phyloP scores from a whole-genome alignment of 1,139 yeast species.

The Arxiozyma telluris region DNA sequence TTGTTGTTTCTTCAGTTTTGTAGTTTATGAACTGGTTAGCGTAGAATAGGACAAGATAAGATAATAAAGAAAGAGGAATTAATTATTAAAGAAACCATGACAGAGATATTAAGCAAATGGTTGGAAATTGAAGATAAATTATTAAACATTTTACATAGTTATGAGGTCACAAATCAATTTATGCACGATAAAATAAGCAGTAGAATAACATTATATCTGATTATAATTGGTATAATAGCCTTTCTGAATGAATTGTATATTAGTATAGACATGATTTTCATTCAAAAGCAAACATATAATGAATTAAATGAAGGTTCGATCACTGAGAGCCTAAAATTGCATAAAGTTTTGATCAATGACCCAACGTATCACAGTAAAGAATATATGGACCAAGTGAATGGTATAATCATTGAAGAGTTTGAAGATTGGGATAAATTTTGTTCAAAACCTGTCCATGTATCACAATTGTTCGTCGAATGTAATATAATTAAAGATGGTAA shows the following conservation, averaged over 20 bases:
- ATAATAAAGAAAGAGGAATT: too few species aligned
- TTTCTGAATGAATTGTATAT: constrained; percentile 29
- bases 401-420: constrained; percentile 30
- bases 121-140: constrained; percentile 17
- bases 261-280: constrained; percentile 28
- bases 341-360: constrained; percentile 26
- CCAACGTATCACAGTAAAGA: constrained; percentile 27
- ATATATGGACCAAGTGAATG: constrained; percentile 26
- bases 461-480: constrained; percentile 54
- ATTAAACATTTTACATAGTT: constrained; percentile 13
- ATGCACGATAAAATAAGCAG: constrained; percentile 27
- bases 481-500: constrained; percentile 30
- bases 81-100: too few species aligned
- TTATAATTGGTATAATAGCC: constrained; percentile 28
- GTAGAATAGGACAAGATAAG: too few species aligned
- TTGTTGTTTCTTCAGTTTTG: too few species aligned
- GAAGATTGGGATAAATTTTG: constrained; percentile 60
- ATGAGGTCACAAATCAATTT: constrained; percentile 11
- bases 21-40: too few species aligned
- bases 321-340: constrained; percentile 25
- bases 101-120: constrained; percentile 8
- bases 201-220: constrained; percentile 28
- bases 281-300: constrained; percentile 29
- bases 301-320: constrained; percentile 25
- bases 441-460: constrained; percentile 70